Conservation (phyloP, 176 grass and related monocot genomes). For the Rhynchospora breviuscula region DNA sequence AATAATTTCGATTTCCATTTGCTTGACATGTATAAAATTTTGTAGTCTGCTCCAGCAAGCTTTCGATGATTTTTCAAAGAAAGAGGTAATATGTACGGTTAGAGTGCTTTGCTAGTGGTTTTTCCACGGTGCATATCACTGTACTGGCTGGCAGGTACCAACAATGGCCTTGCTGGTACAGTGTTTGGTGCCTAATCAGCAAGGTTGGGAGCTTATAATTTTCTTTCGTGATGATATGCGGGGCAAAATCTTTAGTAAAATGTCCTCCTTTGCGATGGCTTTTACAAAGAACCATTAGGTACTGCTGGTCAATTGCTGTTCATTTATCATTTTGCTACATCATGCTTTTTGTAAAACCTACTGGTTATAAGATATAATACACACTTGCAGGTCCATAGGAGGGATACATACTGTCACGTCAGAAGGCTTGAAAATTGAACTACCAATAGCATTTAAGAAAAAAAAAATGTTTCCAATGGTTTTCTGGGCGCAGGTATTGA, state of each 20-base stretch:
- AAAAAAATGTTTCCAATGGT: constrained; percentile 1
- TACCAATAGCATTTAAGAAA: constrained; percentile 13
- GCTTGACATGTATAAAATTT: constrained; percentile 17
- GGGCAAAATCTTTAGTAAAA: not conserved
- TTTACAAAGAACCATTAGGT: constrained; percentile 13
- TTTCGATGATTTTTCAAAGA: constrained; percentile 10
- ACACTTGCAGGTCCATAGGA: constrained; percentile 23
- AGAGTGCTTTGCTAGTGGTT: constrained; percentile 10
- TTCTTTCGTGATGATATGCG: not conserved
- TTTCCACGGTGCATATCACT: not conserved
- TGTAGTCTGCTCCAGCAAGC: constrained; percentile 2
- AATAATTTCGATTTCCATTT: constrained; percentile 5
- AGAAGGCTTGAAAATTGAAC: constrained; percentile 20
- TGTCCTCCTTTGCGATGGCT: not conserved
- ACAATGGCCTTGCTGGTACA: not conserved
- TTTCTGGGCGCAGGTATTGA: constrained; percentile 11
- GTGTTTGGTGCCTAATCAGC: constrained; percentile 3
- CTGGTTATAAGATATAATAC: constrained; percentile 17
- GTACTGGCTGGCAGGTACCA: not conserved
- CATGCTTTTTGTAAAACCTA: constrained; percentile 7
- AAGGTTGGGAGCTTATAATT: not conserved
- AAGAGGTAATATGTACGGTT: constrained; percentile 10
- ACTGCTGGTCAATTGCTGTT: constrained; percentile 8
- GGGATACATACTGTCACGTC: constrained; percentile 9
- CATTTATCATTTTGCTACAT: constrained; percentile 5